Evolutionary conservation across 331 rosid species (phyloP).

Genomic region (Prunus yedoensis): DNA sequence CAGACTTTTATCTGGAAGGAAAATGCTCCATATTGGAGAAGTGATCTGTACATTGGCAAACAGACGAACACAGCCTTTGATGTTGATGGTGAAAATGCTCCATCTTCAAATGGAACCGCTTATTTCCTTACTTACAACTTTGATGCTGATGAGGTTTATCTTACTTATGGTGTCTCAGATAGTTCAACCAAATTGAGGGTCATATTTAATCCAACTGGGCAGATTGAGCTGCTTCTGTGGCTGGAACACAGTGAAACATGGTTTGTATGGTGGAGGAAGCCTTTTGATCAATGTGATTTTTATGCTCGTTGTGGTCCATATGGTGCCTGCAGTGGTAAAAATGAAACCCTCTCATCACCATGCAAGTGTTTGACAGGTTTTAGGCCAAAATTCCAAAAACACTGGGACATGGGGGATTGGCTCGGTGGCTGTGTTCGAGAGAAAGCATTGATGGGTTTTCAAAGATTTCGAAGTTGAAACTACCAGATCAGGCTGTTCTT

Average conservation of each 20-base stretch:
- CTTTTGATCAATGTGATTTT: neutral
- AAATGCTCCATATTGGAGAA: neutral
- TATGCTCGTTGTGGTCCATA: neutral
- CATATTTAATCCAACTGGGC: neutral
- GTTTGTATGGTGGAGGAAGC: neutral
- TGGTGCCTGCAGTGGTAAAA: no score
- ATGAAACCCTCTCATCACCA: no score
- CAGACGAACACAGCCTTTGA: neutral
- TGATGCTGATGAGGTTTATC: neutral
- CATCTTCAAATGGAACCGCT: neutral
- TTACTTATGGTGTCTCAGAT: neutral
- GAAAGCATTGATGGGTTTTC: constrained; percentile 18
- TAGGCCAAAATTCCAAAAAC: constrained; percentile 21
- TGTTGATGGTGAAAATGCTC: neutral
- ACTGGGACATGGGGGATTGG: constrained; percentile 36
- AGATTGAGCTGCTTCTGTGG: neutral
- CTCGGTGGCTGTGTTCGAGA: constrained; percentile 54
- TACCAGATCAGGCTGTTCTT: neutral
- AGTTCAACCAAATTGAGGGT: neutral
- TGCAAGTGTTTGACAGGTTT: constrained; percentile 57
- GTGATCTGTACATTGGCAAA: neutral
- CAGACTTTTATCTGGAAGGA: neutral
- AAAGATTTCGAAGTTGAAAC: neutral
- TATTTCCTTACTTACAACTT: neutral
- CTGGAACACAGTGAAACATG: neutral